phyloP scores from a whole-genome alignment of 2,329 filamentous ascomycete species.

The Rachicladosporium sp. region DNA sequence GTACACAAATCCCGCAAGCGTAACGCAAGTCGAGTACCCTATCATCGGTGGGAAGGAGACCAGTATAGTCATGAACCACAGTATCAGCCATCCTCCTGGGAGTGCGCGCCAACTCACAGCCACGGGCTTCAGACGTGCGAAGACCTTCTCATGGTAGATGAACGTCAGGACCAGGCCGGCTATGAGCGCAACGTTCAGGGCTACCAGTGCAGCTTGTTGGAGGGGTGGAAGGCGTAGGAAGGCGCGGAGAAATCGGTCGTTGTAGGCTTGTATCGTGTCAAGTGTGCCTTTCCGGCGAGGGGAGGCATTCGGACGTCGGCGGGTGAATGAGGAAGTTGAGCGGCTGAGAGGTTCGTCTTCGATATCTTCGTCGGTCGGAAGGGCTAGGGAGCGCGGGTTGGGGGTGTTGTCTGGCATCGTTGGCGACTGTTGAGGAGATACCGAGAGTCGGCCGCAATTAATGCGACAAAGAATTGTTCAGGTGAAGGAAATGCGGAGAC shows the following conservation, averaged over 20 bases:
- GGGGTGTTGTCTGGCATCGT: constrained; percentile 22
- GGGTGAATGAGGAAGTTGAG: constrained; percentile 7
- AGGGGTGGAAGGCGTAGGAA: constrained; percentile 46
- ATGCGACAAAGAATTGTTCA: too few relatives aligned
- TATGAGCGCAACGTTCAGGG: constrained; percentile 39
- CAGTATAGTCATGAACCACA: constrained; percentile 62
- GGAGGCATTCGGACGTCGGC: constrained; percentile 21
- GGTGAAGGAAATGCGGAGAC: too few relatives aligned
- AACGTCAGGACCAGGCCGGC: constrained; percentile 56
- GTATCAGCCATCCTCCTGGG: constrained; percentile 57
- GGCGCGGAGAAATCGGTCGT: constrained; percentile 28
- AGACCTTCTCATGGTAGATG: constrained; percentile 68
- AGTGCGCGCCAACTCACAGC: constrained; percentile 67
- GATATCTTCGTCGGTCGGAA: constrained; percentile 32
- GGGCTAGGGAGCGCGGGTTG: constrained; percentile 40
- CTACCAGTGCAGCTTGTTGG: constrained; percentile 48
- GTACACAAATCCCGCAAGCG: constrained; percentile 58
- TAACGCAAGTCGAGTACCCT: constrained; percentile 69
- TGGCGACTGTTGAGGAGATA: constrained; percentile 10
- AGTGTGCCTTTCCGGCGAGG: constrained; percentile 7
- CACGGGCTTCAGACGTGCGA: constrained; percentile 58
- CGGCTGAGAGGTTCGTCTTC: constrained; percentile 10
- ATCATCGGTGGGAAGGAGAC: constrained; percentile 83
- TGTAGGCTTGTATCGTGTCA: not conserved
- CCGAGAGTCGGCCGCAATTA: too few relatives aligned